Percentiles rank a stretch among this genome's conserved stretches.
These are phyloP conservation scores for Ceratocystis ficicola DNA, from an alignment of 2,329 filamentous ascomycete genomes.

Conservation along the genomic window DNA sequence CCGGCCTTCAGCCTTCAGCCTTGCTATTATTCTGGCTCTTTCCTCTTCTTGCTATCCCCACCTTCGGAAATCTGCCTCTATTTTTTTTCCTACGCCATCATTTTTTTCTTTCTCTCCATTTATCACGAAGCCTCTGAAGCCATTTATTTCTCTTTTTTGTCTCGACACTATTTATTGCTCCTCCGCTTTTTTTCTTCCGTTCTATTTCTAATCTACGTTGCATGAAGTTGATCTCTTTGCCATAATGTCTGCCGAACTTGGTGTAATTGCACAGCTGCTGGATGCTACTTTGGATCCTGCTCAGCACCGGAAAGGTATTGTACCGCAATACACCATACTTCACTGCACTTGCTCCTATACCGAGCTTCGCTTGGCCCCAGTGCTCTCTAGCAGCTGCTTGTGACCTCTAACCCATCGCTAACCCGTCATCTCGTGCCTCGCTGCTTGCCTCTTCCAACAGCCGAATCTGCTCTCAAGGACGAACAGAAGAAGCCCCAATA, in stretches of 20 bases:
- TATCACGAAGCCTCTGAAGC: conserved; percentile 13
- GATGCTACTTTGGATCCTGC: conserved; percentile 79
- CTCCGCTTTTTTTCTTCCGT: neutral
- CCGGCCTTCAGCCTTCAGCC: conserved; percentile 19
- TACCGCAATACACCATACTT: conserved; percentile 26
- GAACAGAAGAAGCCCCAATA: conserved; percentile 78
- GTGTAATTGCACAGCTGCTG: conserved; percentile 65
- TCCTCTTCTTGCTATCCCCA: conserved; percentile 6
- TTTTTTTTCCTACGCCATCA: conserved; percentile 5
- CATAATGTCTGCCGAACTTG: conserved; percentile 46
- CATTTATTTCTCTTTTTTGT: conserved; percentile 7
- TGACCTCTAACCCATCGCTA: neutral
- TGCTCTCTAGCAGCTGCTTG: neutral
- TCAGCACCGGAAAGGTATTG: conserved; percentile 73
- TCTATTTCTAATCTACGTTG: conserved; percentile 17
- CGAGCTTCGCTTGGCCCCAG: neutral
- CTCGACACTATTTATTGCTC: neutral
- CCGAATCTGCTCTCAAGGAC: conserved; percentile 65
- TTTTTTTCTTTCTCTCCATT: conserved; percentile 3
- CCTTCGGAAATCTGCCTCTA: conserved; percentile 9
- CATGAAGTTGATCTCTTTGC: conserved; percentile 6
- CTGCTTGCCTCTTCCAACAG: conserved; percentile 35
- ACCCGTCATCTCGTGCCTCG: no score
- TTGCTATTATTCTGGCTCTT: neutral
- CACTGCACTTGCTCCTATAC: neutral